These are phyloP conservation scores for Cyphellophora europaea DNA, from an alignment of 2,329 filamentous ascomycete genomes.

Conservation along the genomic window DNA sequence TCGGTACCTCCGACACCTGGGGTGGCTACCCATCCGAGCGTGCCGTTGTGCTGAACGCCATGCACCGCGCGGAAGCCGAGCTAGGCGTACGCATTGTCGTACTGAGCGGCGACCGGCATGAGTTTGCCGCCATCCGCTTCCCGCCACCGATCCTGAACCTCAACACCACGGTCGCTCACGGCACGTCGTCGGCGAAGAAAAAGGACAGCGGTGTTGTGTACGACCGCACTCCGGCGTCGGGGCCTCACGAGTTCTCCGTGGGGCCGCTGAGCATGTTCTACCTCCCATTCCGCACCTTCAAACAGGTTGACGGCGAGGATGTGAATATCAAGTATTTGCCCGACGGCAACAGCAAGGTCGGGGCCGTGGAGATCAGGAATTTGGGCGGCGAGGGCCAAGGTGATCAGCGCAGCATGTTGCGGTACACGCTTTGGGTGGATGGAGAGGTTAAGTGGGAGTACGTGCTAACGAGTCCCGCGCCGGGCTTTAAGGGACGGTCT, in stretches of 20 bases:
- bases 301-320: slow-evolving; percentile 71
- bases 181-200: neutral
- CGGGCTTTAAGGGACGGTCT: neutral
- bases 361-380: slow-evolving; percentile 63
- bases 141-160: slow-evolving; percentile 34
- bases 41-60: slow-evolving; percentile 69
- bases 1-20: slow-evolving; percentile 87
- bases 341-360: slow-evolving; percentile 81
- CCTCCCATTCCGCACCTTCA: slow-evolving; percentile 73
- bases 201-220: slow-evolving; percentile 5
- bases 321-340: slow-evolving; percentile 75
- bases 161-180: neutral
- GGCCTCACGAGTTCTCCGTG: slow-evolving; percentile 79
- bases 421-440: slow-evolving; percentile 75
- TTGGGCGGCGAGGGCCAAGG: slow-evolving; percentile 40
- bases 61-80: slow-evolving; percentile 72
- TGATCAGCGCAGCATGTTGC: slow-evolving; percentile 50
- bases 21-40: slow-evolving; percentile 82
- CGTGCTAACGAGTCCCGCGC: slow-evolving; percentile 26
- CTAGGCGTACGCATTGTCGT: slow-evolving; percentile 70
- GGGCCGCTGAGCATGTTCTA: slow-evolving; percentile 93
- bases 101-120: slow-evolving; percentile 87
- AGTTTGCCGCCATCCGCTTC: slow-evolving; percentile 82
- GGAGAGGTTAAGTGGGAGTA: slow-evolving; percentile 67
- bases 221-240: slow-evolving; percentile 21